phyloP scores from a whole-genome alignment of 2,329 filamentous ascomycete genomes.

The Claviceps pazoutovae region DNA sequence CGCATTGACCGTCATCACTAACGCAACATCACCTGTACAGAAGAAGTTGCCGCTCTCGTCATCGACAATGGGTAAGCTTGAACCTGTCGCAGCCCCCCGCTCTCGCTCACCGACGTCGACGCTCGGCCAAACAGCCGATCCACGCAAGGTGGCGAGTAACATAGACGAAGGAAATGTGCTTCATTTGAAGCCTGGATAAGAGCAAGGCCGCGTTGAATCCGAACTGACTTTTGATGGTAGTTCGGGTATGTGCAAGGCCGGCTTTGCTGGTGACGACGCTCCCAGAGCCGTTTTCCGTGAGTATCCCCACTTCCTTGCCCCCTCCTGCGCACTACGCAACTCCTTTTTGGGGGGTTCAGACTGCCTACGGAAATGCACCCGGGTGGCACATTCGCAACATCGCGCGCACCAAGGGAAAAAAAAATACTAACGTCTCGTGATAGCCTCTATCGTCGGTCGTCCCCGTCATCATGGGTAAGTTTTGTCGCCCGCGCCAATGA shows the following conservation, averaged over 20 bases:
- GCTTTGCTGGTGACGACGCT: constrained; percentile 99
- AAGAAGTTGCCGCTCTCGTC: constrained; percentile 99
- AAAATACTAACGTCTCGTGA: constrained; percentile 22
- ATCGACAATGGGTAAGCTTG: constrained; percentile 99
- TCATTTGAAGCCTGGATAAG: neutral
- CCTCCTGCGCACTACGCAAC: constrained; percentile 5
- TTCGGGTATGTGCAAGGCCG: constrained; percentile 99
- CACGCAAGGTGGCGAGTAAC: constrained; percentile 1
- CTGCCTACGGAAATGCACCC: neutral
- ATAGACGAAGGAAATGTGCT: neutral
- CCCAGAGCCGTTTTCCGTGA: constrained; percentile 99
- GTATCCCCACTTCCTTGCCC: constrained; percentile 29
- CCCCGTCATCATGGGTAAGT: constrained; percentile 98
- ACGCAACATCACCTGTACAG: constrained; percentile 41
- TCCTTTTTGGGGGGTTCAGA: constrained; percentile 3
- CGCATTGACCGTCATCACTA: constrained; percentile 21
- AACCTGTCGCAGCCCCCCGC: constrained; percentile 10
- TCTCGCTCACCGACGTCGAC: constrained; percentile 23
- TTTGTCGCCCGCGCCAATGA: neutral
- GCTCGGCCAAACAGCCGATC: constrained; percentile 4
- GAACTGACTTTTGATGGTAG: constrained; percentile 40
- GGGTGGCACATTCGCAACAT: neutral
- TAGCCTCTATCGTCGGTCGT: constrained; percentile 98
- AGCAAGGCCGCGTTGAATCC: neutral
- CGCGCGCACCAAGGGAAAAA: constrained; percentile 2